Evolutionary conservation across 352 stramenopile species (phyloP).

Genomic region (Phytopythium helicoides): DNA sequence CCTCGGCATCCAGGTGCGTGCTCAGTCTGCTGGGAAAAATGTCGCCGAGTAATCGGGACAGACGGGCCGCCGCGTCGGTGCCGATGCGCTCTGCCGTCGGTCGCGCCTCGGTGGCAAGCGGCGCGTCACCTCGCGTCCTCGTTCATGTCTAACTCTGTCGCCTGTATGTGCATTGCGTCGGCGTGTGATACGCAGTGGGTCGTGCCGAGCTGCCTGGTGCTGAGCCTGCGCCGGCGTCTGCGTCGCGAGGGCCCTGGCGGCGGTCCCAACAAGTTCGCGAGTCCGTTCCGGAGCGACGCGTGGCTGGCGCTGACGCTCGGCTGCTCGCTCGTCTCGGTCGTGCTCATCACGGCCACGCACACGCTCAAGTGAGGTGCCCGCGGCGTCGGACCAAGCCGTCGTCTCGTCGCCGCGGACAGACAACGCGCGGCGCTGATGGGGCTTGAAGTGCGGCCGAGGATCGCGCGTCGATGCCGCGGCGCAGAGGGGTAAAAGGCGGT

Average conservation of each 20-base stretch:
- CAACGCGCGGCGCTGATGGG: background rate
- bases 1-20: slow-evolving; percentile 77
- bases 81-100: slow-evolving; percentile 1
- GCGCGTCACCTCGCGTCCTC: background rate
- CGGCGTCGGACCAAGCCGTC: background rate
- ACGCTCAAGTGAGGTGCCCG: slow-evolving; percentile 33
- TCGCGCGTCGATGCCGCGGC: too few relatives aligned
- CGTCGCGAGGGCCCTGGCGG: slow-evolving; percentile 20
- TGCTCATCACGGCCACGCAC: slow-evolving; percentile 76
- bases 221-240: slow-evolving; percentile 61
- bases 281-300: slow-evolving; percentile 54
- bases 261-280: slow-evolving; percentile 68
- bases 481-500: too few relatives aligned
- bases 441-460: too few relatives aligned
- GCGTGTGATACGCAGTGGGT: slow-evolving; percentile 85
- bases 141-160: background rate
- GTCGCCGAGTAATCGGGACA: too few relatives aligned
- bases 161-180: too few relatives aligned
- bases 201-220: slow-evolving; percentile 76
- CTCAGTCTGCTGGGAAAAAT: background rate
- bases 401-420: background rate
- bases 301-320: slow-evolving; percentile 74
- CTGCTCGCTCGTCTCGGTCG: slow-evolving; percentile 55
- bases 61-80: background rate
- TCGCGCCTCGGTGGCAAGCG: background rate